Evolutionary conservation across 2,329 filamentous ascomycete genomes (phyloP).

Genomic region (Pseudohalonectria lignicola): DNA sequence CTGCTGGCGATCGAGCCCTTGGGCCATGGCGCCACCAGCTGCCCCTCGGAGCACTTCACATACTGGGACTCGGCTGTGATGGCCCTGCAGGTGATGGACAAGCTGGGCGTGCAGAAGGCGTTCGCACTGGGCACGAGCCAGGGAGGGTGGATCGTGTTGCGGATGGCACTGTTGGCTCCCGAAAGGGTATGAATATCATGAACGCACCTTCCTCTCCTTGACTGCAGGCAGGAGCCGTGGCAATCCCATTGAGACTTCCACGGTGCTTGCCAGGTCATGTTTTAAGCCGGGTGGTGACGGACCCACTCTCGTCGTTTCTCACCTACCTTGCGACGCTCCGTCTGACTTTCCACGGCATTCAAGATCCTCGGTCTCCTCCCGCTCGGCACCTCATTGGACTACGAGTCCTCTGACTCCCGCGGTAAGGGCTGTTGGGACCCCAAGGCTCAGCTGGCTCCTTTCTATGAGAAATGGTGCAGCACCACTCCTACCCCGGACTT

Average conservation of each 20-base stretch:
- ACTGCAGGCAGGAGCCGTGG: too few relatives aligned
- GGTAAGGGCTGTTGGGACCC: conserved; percentile 36
- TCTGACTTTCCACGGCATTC: too few relatives aligned
- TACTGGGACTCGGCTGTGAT: conserved; percentile 45
- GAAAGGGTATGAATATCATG: conserved; percentile 30
- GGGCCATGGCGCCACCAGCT: conserved; percentile 33
- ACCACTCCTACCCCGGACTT: conserved; percentile 30
- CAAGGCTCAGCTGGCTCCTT: conserved; percentile 25
- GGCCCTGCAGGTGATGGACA: conserved; percentile 44
- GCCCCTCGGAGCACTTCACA: conserved; percentile 32
- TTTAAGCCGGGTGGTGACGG: too few relatives aligned
- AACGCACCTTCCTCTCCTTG: too few relatives aligned
- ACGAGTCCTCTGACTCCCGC: conserved; percentile 30
- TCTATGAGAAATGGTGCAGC: conserved; percentile 30
- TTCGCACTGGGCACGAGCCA: conserved; percentile 40
- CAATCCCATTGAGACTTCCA: too few relatives aligned
- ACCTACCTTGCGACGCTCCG: too few relatives aligned
- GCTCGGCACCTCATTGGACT: conserved; percentile 38
- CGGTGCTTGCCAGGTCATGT: too few relatives aligned
- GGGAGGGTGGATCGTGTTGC: conserved; percentile 37
- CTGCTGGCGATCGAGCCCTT: conserved; percentile 37
- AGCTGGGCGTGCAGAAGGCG: conserved; percentile 32
- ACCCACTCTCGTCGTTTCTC: too few relatives aligned
- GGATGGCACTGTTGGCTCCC: conserved; percentile 38
- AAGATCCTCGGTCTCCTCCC: conserved; percentile 33